Evolutionary conservation across 2,329 filamentous ascomycete species (phyloP).

Genomic region (Microdochium bolleyi): DNA sequence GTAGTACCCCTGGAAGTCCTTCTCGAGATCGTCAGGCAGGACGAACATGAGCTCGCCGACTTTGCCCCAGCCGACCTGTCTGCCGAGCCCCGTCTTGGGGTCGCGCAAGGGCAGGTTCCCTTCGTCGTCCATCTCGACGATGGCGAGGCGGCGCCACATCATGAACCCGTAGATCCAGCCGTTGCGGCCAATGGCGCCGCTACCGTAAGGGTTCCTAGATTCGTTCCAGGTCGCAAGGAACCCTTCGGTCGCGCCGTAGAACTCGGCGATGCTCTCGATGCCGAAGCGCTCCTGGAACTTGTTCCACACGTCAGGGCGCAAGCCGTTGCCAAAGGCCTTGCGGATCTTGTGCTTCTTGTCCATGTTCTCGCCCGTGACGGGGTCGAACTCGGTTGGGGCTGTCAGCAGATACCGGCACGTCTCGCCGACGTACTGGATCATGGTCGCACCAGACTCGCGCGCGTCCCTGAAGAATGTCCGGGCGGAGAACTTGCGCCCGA

Average conservation of each 20-base stretch:
- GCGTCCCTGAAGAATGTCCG: constrained; percentile 71
- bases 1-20: constrained; percentile 76
- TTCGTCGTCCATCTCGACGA: constrained; percentile 65
- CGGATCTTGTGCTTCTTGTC: constrained; percentile 69
- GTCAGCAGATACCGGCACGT: constrained; percentile 76
- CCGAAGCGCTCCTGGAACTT: constrained; percentile 74
- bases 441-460: constrained; percentile 60
- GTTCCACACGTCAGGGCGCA: constrained; percentile 81
- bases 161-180: constrained; percentile 54
- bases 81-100: constrained; percentile 61
- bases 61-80: constrained; percentile 45
- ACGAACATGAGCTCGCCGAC: constrained; percentile 69
- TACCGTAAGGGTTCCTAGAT: constrained; percentile 61
- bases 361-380: constrained; percentile 55
- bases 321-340: constrained; percentile 74
- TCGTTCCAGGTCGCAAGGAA: constrained; percentile 64
- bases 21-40: constrained; percentile 57
- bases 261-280: constrained; percentile 66
- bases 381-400: constrained; percentile 53
- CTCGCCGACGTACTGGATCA: constrained; percentile 84
- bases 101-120: constrained; percentile 63
- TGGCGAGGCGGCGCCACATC: constrained; percentile 38
- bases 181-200: constrained; percentile 71
- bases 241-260: constrained; percentile 75
- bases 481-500: constrained; percentile 74